Evolutionary conservation across 345 rosid species (phyloP).

Genomic region (Linum trigynum): DNA sequence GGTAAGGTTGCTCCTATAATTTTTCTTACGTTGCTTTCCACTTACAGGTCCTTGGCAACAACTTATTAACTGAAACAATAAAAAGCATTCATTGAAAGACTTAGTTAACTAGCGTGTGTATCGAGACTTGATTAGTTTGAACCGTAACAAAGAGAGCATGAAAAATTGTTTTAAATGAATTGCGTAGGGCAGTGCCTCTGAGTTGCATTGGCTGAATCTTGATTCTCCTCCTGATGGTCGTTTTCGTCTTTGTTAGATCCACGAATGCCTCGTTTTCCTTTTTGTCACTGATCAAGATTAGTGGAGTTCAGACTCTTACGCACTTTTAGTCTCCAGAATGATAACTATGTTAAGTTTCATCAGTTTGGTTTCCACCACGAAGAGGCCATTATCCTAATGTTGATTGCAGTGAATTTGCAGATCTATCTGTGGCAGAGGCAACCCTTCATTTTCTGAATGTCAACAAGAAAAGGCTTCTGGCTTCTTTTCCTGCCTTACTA

Average conservation of each 20-base stretch:
- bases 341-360: background rate
- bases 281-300: background rate
- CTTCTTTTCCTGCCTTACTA: conserved; percentile 59
- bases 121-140: background rate
- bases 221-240: background rate
- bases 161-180: background rate
- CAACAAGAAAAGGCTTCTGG: conserved; percentile 57
- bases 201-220: background rate
- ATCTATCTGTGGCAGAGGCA: conserved; percentile 79
- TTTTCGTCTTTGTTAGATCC: background rate
- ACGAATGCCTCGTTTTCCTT: background rate
- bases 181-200: background rate
- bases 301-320: background rate
- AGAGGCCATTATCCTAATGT: conserved; percentile 27
- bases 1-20: conserved; percentile 32
- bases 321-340: background rate
- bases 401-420: conserved; percentile 82
- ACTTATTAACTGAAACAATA: background rate
- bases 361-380: background rate
- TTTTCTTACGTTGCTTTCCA: background rate
- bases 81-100: background rate
- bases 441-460: conserved; percentile 67
- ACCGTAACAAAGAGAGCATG: background rate
- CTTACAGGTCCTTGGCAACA: background rate
- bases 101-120: background rate